phyloP scores from a whole-genome alignment of 106 monocot species.

The Dendrobium catenatum region DNA sequence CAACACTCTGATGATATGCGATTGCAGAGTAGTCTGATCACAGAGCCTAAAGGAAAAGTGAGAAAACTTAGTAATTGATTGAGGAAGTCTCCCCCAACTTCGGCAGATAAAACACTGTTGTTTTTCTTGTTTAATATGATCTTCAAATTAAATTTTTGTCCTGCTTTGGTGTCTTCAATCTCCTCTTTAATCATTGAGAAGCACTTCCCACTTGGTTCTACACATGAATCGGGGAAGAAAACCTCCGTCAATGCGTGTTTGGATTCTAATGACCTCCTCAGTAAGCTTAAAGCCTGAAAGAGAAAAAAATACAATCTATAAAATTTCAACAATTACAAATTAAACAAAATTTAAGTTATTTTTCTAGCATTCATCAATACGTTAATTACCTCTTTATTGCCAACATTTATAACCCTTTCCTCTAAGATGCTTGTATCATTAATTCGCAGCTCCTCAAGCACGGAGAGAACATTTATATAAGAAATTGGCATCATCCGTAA shows the following conservation, averaged over 20 bases:
- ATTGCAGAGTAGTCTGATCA: background rate
- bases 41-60: background rate
- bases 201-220: background rate
- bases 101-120: background rate
- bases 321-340: background rate
- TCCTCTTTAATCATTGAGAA: background rate
- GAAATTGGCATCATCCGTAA: constrained; percentile 11
- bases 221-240: background rate
- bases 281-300: background rate
- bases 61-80: background rate
- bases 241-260: background rate
- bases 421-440: background rate
- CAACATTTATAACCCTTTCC: constrained; percentile 2
- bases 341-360: background rate
- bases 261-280: background rate
- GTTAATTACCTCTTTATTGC: constrained; percentile 7
- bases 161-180: background rate
- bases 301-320: background rate
- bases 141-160: background rate
- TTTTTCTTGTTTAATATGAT: background rate
- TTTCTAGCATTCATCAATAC: too few species aligned
- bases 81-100: background rate
- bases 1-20: background rate
- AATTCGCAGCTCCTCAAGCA: constrained; percentile 8
- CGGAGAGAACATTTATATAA: background rate